Evolutionary conservation across 495 filamentous ascomycete genomes (phyloP).

Genomic region (Aspergillus kassunensis): DNA sequence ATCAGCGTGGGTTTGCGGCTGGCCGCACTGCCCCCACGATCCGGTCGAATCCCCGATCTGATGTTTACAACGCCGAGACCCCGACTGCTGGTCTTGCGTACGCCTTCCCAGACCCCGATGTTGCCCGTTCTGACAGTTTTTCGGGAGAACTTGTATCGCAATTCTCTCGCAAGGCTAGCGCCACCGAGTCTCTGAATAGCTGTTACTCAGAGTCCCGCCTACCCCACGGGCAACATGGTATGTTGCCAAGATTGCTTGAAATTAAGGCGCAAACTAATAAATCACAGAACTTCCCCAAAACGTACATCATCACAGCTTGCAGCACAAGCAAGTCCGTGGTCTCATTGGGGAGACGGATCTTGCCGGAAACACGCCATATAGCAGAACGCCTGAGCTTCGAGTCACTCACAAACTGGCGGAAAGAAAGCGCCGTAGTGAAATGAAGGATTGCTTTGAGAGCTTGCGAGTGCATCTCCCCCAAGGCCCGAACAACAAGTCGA

Average conservation of each 20-base stretch:
- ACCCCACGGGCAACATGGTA: slow-evolving; percentile 66
- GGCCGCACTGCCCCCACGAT: slow-evolving; percentile 68
- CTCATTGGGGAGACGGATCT: slow-evolving; percentile 59
- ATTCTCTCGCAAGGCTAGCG: slow-evolving; percentile 65
- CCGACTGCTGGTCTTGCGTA: slow-evolving; percentile 79
- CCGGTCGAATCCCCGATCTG: slow-evolving; percentile 69
- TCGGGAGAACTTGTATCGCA: slow-evolving; percentile 47
- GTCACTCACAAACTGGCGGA: slow-evolving; percentile 96
- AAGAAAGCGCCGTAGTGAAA: slow-evolving; percentile 91
- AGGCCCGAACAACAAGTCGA: slow-evolving; percentile 86
- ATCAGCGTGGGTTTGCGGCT: slow-evolving; percentile 53
- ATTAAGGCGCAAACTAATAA: slow-evolving; percentile 10
- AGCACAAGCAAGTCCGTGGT: slow-evolving; percentile 66
- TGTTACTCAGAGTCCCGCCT: slow-evolving; percentile 69
- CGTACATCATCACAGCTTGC: slow-evolving; percentile 72
- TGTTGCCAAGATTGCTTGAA: background rate
- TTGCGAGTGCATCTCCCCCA: slow-evolving; percentile 78
- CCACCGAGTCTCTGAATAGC: slow-evolving; percentile 67
- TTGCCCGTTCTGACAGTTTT: slow-evolving; percentile 51
- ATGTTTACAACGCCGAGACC: slow-evolving; percentile 74
- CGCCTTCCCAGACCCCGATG: slow-evolving; percentile 76
- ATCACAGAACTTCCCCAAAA: slow-evolving; percentile 41
- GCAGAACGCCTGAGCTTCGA: slow-evolving; percentile 88
- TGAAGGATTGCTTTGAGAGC: slow-evolving; percentile 95
- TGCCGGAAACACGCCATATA: slow-evolving; percentile 71